Evolutionary conservation across 139 green algal species (phyloP).

Genomic region (Chloropicon primus): DNA sequence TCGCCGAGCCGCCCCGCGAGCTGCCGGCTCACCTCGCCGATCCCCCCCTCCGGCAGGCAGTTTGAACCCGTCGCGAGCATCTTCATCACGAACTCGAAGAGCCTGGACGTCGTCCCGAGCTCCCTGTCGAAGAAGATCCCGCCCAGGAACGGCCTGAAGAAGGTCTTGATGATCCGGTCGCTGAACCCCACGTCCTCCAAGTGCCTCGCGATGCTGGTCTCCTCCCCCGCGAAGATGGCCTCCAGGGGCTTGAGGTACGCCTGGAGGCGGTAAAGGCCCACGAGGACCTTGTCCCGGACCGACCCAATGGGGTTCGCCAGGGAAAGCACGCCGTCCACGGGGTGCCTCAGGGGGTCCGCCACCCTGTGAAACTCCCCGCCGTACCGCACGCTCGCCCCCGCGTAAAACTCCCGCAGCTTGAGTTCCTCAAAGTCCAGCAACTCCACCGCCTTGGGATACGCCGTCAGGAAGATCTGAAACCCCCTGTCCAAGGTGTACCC

Average conservation of each 20-base stretch:
- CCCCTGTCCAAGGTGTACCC: slow-evolving; percentile 90
- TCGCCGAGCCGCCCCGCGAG: slow-evolving; percentile 37
- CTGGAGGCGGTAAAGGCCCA: slow-evolving; percentile 70
- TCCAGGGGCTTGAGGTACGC: slow-evolving; percentile 38
- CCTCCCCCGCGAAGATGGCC: slow-evolving; percentile 36
- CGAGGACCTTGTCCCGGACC: slow-evolving; percentile 57
- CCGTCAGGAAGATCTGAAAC: slow-evolving; percentile 96
- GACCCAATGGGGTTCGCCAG: slow-evolving; percentile 75
- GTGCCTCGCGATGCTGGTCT: slow-evolving; percentile 49
- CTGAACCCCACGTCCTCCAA: slow-evolving; percentile 72
- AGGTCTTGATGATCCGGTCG: slow-evolving; percentile 66
- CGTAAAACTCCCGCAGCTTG: slow-evolving; percentile 79
- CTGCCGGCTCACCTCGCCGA: slow-evolving; percentile 75
- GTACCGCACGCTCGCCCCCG: slow-evolving; percentile 66
- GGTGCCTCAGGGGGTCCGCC: slow-evolving; percentile 44
- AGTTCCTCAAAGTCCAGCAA: slow-evolving; percentile 73
- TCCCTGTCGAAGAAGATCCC: slow-evolving; percentile 87
- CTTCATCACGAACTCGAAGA: slow-evolving; percentile 92
- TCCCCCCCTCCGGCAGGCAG: slow-evolving; percentile 79
- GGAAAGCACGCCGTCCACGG: slow-evolving; percentile 50
- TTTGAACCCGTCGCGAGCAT: slow-evolving; percentile 81
- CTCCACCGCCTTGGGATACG: slow-evolving; percentile 21
- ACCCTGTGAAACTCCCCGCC: slow-evolving; percentile 43
- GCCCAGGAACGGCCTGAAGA: slow-evolving; percentile 94
- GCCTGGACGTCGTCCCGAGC: slow-evolving; percentile 56